phyloP scores from a whole-genome alignment of 78 protist species.

The Dictyostelium intermedium region DNA sequence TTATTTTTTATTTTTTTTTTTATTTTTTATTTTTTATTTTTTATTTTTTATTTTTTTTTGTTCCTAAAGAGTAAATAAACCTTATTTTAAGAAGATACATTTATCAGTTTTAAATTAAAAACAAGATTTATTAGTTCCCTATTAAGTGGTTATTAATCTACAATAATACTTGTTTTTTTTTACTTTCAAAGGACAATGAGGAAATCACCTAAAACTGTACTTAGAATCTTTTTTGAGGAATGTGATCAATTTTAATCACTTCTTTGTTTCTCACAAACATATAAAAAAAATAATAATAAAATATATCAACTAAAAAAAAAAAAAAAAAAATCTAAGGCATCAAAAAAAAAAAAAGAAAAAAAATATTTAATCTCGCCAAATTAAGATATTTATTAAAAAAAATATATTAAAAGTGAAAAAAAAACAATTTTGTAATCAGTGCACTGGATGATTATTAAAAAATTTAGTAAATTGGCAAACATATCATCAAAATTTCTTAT shows the following conservation, averaged over 20 bases:
- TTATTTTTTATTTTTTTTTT: no score
- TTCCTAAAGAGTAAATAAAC: neutral
- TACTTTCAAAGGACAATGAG: neutral
- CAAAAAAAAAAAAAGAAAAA: neutral
- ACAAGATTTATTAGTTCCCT: neutral
- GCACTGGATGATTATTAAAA: neutral
- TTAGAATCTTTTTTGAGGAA: neutral
- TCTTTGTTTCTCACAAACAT: neutral
- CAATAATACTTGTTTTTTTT: neutral
- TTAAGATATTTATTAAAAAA: neutral
- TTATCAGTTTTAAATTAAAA: neutral
- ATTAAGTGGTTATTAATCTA: neutral
- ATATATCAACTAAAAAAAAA: no score
- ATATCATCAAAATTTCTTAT: neutral
- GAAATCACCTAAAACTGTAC: neutral
- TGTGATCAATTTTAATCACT: neutral
- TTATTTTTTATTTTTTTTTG: no score
- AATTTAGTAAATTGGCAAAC: neutral
- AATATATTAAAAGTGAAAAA: neutral
- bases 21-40: no score
- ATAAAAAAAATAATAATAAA: no score
- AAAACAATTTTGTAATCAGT: neutral
- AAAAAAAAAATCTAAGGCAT: neutral
- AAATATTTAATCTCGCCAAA: neutral
- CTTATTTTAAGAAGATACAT: neutral